These are phyloP conservation scores for Tuber borchii DNA, from an alignment of 495 filamentous ascomycete species.

Conservation along the genomic window DNA sequence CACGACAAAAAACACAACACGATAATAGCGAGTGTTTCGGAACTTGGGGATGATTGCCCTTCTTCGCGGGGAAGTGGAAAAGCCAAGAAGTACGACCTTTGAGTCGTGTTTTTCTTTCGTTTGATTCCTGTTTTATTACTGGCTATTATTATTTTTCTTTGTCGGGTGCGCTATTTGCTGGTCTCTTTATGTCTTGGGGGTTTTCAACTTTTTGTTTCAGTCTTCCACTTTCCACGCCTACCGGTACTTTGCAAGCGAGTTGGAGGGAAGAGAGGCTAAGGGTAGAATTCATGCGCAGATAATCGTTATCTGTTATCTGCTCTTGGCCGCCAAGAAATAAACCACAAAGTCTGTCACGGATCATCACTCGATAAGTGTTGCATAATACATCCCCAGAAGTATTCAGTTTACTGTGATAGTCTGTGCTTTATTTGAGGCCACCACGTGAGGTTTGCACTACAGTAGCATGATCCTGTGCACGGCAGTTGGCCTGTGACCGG, in stretches of 20 bases:
- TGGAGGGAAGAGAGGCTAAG: not conserved
- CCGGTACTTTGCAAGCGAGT: not conserved
- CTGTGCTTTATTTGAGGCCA: not conserved
- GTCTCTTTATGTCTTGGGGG: conserved; percentile 24
- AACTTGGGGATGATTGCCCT: conserved; percentile 9
- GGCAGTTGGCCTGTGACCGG: not conserved
- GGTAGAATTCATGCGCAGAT: not conserved
- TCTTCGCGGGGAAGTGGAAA: conserved; percentile 6
- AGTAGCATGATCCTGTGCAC: not conserved
- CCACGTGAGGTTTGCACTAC: not conserved
- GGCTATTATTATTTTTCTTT: conserved; percentile 22
- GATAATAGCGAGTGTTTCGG: conserved; percentile 19
- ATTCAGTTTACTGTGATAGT: not conserved
- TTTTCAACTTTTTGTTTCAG: conserved; percentile 10
- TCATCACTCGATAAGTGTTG: not conserved
- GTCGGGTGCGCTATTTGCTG: conserved; percentile 19
- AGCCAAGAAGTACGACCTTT: conserved; percentile 9
- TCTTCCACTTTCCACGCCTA: not conserved
- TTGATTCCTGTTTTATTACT: conserved; percentile 16
- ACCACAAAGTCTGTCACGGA: not conserved
- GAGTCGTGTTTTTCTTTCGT: conserved; percentile 20
- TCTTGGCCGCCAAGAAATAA: not conserved
- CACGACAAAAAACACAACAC: conserved; percentile 24
- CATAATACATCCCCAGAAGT: not conserved
- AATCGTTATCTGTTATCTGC: not conserved